Evolutionary conservation across 2,329 filamentous ascomycete species (phyloP).

Genomic region (Beauveria asiatica): DNA sequence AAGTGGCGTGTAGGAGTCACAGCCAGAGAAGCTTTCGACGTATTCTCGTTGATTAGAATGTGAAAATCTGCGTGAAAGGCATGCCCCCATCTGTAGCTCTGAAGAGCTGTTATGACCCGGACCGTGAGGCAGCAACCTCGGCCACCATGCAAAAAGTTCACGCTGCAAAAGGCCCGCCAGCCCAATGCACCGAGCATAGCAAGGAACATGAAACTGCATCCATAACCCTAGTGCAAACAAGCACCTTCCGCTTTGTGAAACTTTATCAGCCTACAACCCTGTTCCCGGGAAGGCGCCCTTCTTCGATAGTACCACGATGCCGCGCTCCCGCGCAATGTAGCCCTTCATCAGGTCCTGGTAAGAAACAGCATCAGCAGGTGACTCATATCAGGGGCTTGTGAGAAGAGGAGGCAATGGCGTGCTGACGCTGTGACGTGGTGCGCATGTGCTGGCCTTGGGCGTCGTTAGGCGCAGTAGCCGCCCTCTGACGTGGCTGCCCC

Average conservation of each 20-base stretch:
- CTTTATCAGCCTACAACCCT: constrained; percentile 41
- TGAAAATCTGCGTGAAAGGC: no score
- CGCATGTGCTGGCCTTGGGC: constrained; percentile 11
- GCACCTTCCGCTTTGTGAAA: background rate
- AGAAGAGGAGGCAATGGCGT: constrained; percentile 4
- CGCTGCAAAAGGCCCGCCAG: background rate
- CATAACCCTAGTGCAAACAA: background rate
- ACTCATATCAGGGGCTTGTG: constrained; percentile 18
- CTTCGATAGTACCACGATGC: constrained; percentile 88
- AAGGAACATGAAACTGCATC: background rate
- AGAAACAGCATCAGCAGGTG: constrained; percentile 21
- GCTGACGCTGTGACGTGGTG: constrained; percentile 12
- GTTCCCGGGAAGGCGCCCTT: constrained; percentile 90
- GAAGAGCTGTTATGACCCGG: no score
- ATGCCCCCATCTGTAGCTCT: no score
- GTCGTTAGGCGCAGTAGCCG: constrained; percentile 5
- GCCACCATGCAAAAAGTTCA: background rate
- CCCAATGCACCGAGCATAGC: background rate
- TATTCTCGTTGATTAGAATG: no score
- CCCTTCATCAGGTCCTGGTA: constrained; percentile 86
- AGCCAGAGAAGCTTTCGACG: no score
- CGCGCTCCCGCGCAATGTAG: constrained; percentile 86
- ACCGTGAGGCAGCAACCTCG: background rate
- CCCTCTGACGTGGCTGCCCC: constrained; percentile 3
- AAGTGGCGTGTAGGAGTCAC: constrained; percentile 7